phyloP scores from a whole-genome alignment of 768 basidiomycete genomes.

The Dendrothele bispora region DNA sequence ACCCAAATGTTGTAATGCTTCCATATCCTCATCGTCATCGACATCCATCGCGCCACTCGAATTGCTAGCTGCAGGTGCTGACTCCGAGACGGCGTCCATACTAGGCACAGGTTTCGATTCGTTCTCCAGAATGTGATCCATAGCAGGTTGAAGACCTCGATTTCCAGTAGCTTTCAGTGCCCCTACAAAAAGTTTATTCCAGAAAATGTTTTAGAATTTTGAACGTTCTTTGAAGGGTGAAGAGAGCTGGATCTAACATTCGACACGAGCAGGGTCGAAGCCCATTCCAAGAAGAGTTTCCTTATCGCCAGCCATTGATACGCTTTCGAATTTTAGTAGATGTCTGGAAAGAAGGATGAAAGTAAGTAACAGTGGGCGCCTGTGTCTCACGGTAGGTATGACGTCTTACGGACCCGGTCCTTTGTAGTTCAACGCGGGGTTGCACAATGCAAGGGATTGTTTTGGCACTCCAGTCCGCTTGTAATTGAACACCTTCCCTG shows the following conservation, averaged over 20 bases:
- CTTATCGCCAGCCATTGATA: slow-evolving; percentile 63
- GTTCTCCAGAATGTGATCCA: slow-evolving; percentile 87
- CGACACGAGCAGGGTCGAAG: slow-evolving; percentile 79
- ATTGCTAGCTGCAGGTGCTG: slow-evolving; percentile 19
- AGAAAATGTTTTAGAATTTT: not conserved
- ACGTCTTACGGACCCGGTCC: too few relatives aligned
- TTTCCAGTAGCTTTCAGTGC: slow-evolving; percentile 82
- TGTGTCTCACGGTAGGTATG: too few relatives aligned
- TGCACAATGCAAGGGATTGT: too few relatives aligned
- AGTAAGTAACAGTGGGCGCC: too few relatives aligned
- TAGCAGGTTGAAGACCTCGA: slow-evolving; percentile 85
- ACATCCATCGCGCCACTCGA: slow-evolving; percentile 38
- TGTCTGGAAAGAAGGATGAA: too few relatives aligned
- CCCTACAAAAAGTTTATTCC: slow-evolving; percentile 49
- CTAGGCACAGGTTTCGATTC: slow-evolving; percentile 76
- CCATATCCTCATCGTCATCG: slow-evolving; percentile 64
- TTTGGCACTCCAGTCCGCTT: too few relatives aligned
- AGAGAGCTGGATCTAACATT: slow-evolving; percentile 76
- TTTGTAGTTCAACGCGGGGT: too few relatives aligned
- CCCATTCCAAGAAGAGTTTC: slow-evolving; percentile 84
- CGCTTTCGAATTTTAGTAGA: too few relatives aligned
- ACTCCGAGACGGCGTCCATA: slow-evolving; percentile 41
- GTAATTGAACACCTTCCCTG: too few relatives aligned
- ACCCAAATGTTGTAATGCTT: slow-evolving; percentile 55
- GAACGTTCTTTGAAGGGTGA: not conserved